Base-by-base conservation (phyloP, 129 eudicot genomes). In the Oenanthe sinensis region DNA sequence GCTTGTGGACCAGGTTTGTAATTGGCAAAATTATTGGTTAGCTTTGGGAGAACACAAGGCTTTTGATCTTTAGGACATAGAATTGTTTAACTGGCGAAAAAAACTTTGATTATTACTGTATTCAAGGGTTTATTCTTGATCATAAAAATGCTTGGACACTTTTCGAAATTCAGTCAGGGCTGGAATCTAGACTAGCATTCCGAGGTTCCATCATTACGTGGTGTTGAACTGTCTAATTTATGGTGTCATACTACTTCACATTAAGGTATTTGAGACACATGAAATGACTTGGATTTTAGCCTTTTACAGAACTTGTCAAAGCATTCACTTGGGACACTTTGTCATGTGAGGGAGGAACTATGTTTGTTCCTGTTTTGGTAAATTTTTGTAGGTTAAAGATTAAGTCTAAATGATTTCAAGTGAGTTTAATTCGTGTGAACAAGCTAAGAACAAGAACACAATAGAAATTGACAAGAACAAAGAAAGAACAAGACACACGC, bases 341-440 rank as follows among this genome's bases (percentile, higher is more conserved):
- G 55, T 39, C 82, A 79, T 70, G 82, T 79, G 82, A 60, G 60
- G 49, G 82, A 60, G 60, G 49, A 45, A 44, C 40, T 50, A 28
- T n/a, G 81, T 24, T 47, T 73, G 43, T 73, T 44, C n/a, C n/a
- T n/a, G n/a, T n/a, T n/a, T n/a, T n/a, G n/a, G n/a, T n/a, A n/a
- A n/a, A n/a, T n/a, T n/a, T n/a, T n/a, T n/a, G n/a, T n/a, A n/a
- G n/a, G n/a, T n/a, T n/a, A n/a, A n/a, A n/a, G n/a, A n/a, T n/a
- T n/a, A n/a, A n/a, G n/a, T n/a, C n/a, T n/a, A n/a, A n/a, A n/a
- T n/a, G n/a, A n/a, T n/a, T n/a, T n/a, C n/a, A n/a, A n/a, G n/a
- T n/a, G n/a, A n/a, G n/a, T n/a, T n/a, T n/a, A n/a, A n/a, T n/a
- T n/a, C n/a, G n/a, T n/a, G n/a, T n/a, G n/a, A n/a, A n/a, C n/a